Conservation (phyloP, 1,284 basidiomycete genomes). For the Austropuccinia psidii region DNA sequence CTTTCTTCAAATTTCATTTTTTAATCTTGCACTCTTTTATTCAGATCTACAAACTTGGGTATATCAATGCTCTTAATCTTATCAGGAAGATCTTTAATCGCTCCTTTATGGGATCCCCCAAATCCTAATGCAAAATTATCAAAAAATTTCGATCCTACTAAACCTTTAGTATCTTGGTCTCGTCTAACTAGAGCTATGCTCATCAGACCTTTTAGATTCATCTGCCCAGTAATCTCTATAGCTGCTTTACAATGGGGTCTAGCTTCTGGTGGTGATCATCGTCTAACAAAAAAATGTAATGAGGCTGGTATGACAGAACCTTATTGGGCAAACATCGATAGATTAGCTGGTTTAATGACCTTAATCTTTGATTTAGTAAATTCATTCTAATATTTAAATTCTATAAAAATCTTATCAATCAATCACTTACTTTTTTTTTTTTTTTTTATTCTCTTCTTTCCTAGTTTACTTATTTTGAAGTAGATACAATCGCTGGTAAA, state of each 20-base stretch:
- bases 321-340: constrained; percentile 45
- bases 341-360: constrained; percentile 45
- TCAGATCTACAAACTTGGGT: constrained; percentile 45
- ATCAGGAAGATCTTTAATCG: constrained; percentile 44
- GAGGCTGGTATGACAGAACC: constrained; percentile 46
- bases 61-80: constrained; percentile 44
- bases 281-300: constrained; percentile 45
- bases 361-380: constrained; percentile 45
- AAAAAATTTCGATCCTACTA: constrained; percentile 14
- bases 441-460: not conserved
- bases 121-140: constrained; percentile 15
- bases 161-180: constrained; percentile 44
- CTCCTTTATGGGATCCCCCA: constrained; percentile 45
- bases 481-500: constrained; percentile 44
- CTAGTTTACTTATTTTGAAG: constrained; percentile 46
- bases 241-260: constrained; percentile 47
- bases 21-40: not conserved
- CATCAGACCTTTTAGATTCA: constrained; percentile 46
- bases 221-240: constrained; percentile 45
- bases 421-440: not conserved
- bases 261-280: constrained; percentile 39
- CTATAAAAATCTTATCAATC: not conserved
- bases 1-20: not conserved
- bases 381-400: not conserved
- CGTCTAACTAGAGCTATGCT: constrained; percentile 46